Evolutionary conservation across 2,329 filamentous ascomycete species (phyloP).

Genomic region (Pseudonectria buxi): DNA sequence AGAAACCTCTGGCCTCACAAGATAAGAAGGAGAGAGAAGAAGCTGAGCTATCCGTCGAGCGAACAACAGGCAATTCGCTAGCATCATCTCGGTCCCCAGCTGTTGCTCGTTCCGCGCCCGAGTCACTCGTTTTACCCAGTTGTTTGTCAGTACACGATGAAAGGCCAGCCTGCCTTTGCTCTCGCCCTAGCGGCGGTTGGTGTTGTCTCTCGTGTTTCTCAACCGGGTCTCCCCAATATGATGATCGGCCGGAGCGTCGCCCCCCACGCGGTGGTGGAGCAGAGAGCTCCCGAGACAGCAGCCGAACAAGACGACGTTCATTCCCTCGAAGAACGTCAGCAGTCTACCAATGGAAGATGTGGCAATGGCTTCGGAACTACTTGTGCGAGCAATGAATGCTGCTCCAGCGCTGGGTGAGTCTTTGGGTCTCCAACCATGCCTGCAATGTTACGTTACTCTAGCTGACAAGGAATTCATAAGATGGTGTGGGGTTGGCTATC

Average conservation of each 20-base stretch:
- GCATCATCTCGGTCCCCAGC: no score
- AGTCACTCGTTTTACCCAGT: no score
- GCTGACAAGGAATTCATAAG: slow-evolving; percentile 21
- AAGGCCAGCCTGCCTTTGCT: no score
- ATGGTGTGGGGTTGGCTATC: slow-evolving; percentile 47
- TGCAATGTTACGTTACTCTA: background rate
- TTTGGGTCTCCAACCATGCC: background rate
- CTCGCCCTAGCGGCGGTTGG: no score
- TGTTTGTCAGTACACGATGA: no score
- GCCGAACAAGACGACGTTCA: background rate
- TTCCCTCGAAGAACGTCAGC: slow-evolving; percentile 11
- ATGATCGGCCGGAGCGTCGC: background rate
- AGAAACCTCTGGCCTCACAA: no score
- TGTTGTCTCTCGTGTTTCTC: no score
- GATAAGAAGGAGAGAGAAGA: no score
- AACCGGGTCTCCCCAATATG: no score
- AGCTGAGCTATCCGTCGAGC: no score
- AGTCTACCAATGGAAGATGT: slow-evolving; percentile 36
- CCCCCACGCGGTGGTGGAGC: background rate
- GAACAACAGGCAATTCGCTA: no score
- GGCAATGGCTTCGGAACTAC: slow-evolving; percentile 29
- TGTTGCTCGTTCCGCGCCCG: no score
- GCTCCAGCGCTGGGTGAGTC: slow-evolving; percentile 36
- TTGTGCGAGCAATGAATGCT: slow-evolving; percentile 32
- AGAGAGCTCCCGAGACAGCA: background rate